phyloP scores from a whole-genome alignment of 371 early-diverging fungal genomes.

The Umbelopsis sp. region DNA sequence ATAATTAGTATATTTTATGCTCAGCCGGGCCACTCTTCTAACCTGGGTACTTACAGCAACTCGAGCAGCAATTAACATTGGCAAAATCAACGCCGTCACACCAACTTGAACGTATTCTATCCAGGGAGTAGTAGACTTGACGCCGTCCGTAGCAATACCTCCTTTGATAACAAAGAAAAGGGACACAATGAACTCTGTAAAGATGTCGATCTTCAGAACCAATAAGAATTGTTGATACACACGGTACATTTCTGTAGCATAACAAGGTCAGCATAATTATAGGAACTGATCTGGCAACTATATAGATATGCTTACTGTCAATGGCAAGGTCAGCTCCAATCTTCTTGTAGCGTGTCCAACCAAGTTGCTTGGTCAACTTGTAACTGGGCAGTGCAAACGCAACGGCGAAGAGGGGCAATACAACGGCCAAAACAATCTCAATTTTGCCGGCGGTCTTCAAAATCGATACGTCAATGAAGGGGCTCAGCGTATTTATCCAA shows the following conservation, averaged over 20 bases:
- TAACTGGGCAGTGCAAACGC: slow-evolving; percentile 42
- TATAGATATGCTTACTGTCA: slow-evolving; percentile 35
- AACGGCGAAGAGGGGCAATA: slow-evolving; percentile 36
- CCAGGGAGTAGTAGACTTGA: slow-evolving; percentile 24
- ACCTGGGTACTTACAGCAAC: slow-evolving; percentile 36
- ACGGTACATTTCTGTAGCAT: slow-evolving; percentile 36
- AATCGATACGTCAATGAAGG: not conserved
- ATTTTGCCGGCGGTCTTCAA: slow-evolving; percentile 39
- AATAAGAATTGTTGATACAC: slow-evolving; percentile 38
- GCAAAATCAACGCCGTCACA: slow-evolving; percentile 45
- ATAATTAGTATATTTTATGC: not conserved
- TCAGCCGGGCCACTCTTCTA: not conserved
- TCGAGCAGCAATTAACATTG: slow-evolving; percentile 50
- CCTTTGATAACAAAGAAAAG: slow-evolving; percentile 42
- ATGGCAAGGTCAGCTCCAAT: slow-evolving; percentile 51
- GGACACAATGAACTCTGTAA: slow-evolving; percentile 42
- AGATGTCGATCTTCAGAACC: slow-evolving; percentile 42
- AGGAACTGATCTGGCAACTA: not conserved
- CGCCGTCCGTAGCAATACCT: not conserved
- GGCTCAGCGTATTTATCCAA: slow-evolving; percentile 32
- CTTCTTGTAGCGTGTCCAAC: slow-evolving; percentile 56
- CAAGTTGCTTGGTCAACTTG: slow-evolving; percentile 42
- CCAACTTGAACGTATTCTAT: slow-evolving; percentile 38
- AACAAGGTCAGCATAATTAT: not conserved
- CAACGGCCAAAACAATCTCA: slow-evolving; percentile 42